Evolutionary conservation across 768 basidiomycete species (phyloP), one percentile per base, ranked within the genome.

Genomic region (Macrolepiota albuminosa): DNA sequence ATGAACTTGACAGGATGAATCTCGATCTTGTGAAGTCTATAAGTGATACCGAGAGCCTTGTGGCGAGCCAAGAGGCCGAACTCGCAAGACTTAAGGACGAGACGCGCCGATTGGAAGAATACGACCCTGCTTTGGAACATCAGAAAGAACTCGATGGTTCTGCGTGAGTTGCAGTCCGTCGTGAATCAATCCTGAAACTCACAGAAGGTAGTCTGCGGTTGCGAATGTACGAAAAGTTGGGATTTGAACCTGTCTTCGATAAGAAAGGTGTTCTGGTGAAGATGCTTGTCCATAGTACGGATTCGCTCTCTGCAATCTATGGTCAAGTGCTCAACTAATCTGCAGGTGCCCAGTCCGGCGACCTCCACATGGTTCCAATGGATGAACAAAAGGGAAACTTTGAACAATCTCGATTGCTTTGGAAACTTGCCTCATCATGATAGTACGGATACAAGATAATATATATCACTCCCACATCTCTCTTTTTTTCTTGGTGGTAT

Each of bases 71-170:
- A 65, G 88, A 92, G 65, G 85, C 83, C 2, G 88, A 90, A 67
- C 80, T 91, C 0, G 77, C 88, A 7, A 75, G 78, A 5, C 74
- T 93, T 60, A 88, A 87, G 64, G 87, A 88, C 56, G 84, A 85
- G 62, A 80, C 81, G 0, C 78, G 79, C 36, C 72, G 69, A 45
- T 69, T 90, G 61, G 89, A 92, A 67, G 79, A 79, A 45, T 85
- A 82, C 54, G 90, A 93, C 70, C 87, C 89, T 24, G 86, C 89
- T 7, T 71, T 78, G 21, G 88, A 91, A 61, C 89, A 91, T 63
- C 84, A 83, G 60, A 81, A 77, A 50, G 84, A 89, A 54, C 71
- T 92, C 40, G 86, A 89, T 66, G 84, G 87, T 21, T 83, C 83
- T 47, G 73, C 80, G 91, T 91, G 73, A 68, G 88, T 72, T 33